Evolutionary conservation across 129 eudicot genomes (phyloP).

Genomic region (Apium graveolens): DNA sequence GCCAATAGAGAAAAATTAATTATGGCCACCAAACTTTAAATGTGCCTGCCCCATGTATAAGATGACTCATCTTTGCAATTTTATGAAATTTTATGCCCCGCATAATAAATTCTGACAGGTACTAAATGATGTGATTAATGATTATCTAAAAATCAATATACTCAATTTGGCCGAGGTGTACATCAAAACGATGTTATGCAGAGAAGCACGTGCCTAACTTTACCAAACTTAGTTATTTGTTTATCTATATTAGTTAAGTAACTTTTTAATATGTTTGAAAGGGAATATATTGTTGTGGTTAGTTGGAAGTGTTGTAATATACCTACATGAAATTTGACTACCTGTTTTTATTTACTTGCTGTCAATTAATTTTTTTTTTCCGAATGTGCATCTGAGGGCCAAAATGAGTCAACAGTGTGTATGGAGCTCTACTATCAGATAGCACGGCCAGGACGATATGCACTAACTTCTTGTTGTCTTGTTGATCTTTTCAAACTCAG

Average conservation of each 20-base stretch:
- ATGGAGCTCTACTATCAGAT: background rate
- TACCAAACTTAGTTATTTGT: background rate
- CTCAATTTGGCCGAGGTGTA: background rate
- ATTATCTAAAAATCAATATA: background rate
- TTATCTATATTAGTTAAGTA: background rate
- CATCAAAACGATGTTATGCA: background rate
- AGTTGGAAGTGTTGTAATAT: background rate
- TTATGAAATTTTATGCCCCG: background rate
- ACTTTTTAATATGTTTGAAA: background rate
- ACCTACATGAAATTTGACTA: background rate
- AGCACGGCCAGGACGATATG: background rate
- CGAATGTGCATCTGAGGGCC: background rate
- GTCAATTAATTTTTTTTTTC: background rate
- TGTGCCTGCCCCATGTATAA: background rate
- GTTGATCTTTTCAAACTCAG: constrained; percentile 58
- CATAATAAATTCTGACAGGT: background rate
- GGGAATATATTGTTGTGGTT: background rate
- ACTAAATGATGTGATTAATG: background rate
- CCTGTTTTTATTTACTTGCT: background rate
- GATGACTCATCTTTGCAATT: background rate
- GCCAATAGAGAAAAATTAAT: background rate
- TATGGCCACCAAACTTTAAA: background rate
- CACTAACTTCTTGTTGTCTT: constrained; percentile 57
- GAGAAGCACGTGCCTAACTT: background rate
- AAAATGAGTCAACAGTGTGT: background rate